Evolutionary conservation across 371 early-diverging fungal species (phyloP), one percentile per base, ranked within the genome.

Genomic region (Lichtheimia ornata): DNA sequence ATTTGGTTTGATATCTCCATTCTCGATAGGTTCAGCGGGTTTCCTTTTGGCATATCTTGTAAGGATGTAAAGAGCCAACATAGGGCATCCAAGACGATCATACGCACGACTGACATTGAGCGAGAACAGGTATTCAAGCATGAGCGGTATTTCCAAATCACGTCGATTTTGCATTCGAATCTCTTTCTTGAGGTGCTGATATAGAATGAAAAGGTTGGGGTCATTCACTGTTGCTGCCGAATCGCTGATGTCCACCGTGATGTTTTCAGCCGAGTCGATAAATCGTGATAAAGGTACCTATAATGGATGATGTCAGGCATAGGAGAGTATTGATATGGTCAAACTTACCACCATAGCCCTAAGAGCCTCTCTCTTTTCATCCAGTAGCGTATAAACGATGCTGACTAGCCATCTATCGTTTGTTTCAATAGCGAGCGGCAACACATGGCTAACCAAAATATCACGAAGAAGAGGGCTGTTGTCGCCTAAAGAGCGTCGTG

Each of bases 371-470:
- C 86, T 83, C 28, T 84, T 71, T 24, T 87, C 76, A 25, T 85
- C 84, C 17, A 91, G 70, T 50, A 92, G 61, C 13, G 90, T 85
- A 53, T 82, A 88, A 5, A 77, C 69, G 62, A 93, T 72, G 43
- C 86, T 88, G 40, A 84, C 73, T 13, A 92, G 72, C 94, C 94
- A 96, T 5, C 92, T 83, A 73, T 94, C 94, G 0, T 70, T 70
- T 2, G 65, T 65, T 56, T 57, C 62, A 7, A 74, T 67, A 3
- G 81, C 84, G n/a, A 62, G 40, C 1, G 82, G 79, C 2, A 84
- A 59, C 15, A 84, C 72, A 17, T 65, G 59, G 17, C 67, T 79
- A 35, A 66, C 58, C 4, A 88, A 20, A 3, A 88, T 81, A 3
- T 89, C 89, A 50, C 67, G 73, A 52, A 89, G 69, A 1, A 86